These are phyloP conservation scores for Leishmania guyanensis DNA, from an alignment of 208 protist genomes.

Conservation along the genomic window DNA sequence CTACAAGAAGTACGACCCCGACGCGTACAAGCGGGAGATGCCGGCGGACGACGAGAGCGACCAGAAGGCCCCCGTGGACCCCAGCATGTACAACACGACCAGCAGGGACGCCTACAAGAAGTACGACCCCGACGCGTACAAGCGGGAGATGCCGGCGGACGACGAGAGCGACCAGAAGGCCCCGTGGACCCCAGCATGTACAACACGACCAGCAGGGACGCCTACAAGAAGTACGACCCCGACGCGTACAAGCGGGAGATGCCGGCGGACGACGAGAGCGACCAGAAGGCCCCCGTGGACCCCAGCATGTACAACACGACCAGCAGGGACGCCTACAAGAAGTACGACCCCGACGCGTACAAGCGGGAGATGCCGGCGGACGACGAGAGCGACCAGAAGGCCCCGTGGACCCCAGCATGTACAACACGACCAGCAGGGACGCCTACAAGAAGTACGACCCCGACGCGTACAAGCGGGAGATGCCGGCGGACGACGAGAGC, in stretches of 20 bases:
- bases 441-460: constrained; percentile 12
- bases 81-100: constrained; percentile 53
- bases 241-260: background rate
- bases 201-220: constrained; percentile 13
- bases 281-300: constrained; percentile 22
- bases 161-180: constrained; percentile 9
- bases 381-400: too few species aligned
- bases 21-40: constrained; percentile 15
- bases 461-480: constrained; percentile 1
- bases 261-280: background rate
- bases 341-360: constrained; percentile 12
- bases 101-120: constrained; percentile 41
- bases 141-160: background rate
- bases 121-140: constrained; percentile 41
- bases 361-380: too few species aligned
- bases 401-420: too few species aligned
- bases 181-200: constrained; percentile 32
- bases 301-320: constrained; percentile 56
- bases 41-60: background rate
- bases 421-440: constrained; percentile 32
- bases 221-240: constrained; percentile 6
- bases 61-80: background rate
- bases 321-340: constrained; percentile 14
- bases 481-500: too few species aligned
- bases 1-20: constrained; percentile 20